Percentiles rank a stretch among this genome's conserved stretches.
These are phyloP conservation scores for Tuber calosporum DNA, from an alignment of 495 filamentous ascomycete genomes.

Conservation along the genomic window DNA sequence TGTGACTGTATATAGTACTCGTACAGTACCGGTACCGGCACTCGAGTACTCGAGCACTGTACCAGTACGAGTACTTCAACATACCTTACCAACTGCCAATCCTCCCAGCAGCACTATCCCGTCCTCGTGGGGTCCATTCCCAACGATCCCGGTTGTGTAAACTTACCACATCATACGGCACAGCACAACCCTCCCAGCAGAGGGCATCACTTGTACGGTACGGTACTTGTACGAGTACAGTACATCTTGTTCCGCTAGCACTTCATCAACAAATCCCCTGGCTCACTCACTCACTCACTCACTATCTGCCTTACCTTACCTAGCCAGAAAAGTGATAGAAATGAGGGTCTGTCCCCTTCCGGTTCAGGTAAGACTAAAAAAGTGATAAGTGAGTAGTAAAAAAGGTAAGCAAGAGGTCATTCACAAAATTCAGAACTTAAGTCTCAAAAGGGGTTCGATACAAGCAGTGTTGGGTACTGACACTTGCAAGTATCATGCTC, in stretches of 20 bases:
- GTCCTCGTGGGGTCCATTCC: not conserved
- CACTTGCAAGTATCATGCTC: not conserved
- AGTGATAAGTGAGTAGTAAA: not conserved
- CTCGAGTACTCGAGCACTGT: too few species aligned
- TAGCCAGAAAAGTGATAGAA: not conserved
- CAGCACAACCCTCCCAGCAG: too few species aligned
- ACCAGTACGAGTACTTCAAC: too few species aligned
- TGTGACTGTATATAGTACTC: not conserved
- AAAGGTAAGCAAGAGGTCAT: not conserved
- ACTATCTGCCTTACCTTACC: not conserved
- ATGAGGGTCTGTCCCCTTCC: not conserved
- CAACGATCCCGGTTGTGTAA: not conserved
- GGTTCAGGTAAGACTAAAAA: not conserved
- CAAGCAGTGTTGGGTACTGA: not conserved
- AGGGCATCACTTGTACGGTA: too few species aligned
- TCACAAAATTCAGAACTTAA: not conserved
- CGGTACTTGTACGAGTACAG: too few species aligned
- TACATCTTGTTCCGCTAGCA: not conserved
- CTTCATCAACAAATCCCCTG: not conserved
- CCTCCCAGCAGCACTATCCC: not conserved
- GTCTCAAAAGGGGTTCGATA: not conserved
- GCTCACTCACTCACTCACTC: not conserved
- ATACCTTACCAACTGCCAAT: not conserved
- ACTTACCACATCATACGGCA: not conserved
- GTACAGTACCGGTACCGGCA: too few species aligned